These are phyloP conservation scores for Anisodus acutangulus DNA, from an alignment of 257 asterid species.

Conservation along the genomic window DNA sequence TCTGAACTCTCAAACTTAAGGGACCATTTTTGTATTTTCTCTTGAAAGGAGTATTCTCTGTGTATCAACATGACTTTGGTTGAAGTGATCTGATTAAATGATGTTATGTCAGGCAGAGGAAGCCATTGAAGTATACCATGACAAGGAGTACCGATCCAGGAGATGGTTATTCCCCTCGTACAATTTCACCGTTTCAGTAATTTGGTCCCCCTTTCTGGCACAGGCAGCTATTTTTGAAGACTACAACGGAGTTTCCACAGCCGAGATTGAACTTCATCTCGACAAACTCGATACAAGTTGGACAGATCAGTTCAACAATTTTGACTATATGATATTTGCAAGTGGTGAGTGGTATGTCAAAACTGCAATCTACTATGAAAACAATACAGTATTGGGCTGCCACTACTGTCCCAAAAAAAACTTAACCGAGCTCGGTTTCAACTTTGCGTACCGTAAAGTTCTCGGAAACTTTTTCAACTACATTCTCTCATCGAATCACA, in stretches of 20 bases:
- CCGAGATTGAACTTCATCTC: conserved; percentile 70
- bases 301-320: conserved; percentile 55
- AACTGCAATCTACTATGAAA: conserved; percentile 65
- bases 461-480: conserved; percentile 53
- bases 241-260: conserved; percentile 60
- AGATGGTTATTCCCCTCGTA: conserved; percentile 70
- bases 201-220: conserved; percentile 88
- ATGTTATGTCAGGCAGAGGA: conserved; percentile 57
- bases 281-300: conserved; percentile 70
- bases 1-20: too few relatives aligned
- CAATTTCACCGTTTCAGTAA: conserved; percentile 64
- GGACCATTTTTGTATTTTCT: too few relatives aligned
- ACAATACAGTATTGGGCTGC: conserved; percentile 58
- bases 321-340: conserved; percentile 64
- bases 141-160: conserved; percentile 55
- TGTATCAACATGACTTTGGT: neutral
- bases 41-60: neutral
- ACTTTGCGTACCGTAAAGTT: conserved; percentile 61
- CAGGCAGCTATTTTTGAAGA: conserved; percentile 70
- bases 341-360: conserved; percentile 76
- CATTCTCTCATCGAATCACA: conserved; percentile 54
- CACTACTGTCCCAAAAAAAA: conserved; percentile 64
- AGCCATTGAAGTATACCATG: conserved; percentile 73
- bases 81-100: neutral
- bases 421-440: conserved; percentile 60